Evolutionary conservation across 306 rosid genomes (phyloP).

Genomic region (Gillenia trifoliata): DNA sequence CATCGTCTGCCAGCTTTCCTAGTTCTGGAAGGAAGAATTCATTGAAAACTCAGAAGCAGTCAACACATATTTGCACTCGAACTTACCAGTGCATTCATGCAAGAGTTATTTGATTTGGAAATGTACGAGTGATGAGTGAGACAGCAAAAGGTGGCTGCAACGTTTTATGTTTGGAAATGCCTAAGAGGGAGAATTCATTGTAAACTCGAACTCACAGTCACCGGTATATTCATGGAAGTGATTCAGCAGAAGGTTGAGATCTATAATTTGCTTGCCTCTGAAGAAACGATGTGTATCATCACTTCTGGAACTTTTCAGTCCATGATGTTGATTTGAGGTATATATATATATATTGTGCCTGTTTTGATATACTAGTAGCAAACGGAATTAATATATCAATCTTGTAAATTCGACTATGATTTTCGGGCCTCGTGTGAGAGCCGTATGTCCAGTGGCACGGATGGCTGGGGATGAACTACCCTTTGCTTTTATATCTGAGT

Average conservation of each 20-base stretch:
- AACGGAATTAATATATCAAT: neutral
- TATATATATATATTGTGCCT: neutral
- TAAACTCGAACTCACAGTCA: neutral
- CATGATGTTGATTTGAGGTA: neutral
- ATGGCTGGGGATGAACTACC: neutral
- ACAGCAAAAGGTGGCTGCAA: neutral
- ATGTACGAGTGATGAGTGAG: neutral
- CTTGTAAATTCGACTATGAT: neutral
- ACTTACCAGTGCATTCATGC: no score
- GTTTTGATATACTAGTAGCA: neutral
- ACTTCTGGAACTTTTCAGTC: neutral
- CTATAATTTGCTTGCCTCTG: neutral
- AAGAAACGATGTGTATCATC: neutral
- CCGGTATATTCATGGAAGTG: neutral
- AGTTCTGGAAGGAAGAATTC: conserved; percentile 1
- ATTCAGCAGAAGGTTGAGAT: neutral
- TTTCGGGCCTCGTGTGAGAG: neutral
- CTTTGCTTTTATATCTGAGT: neutral
- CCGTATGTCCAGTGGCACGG: neutral
- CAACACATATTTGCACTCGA: no score
- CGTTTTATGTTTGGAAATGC: neutral
- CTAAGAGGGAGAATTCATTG: neutral
- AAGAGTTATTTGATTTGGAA: neutral
- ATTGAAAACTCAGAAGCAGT: no score
- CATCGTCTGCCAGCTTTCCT: neutral